Conservation (phyloP, 495 filamentous ascomycete species). For the Tricharina praecox region DNA sequence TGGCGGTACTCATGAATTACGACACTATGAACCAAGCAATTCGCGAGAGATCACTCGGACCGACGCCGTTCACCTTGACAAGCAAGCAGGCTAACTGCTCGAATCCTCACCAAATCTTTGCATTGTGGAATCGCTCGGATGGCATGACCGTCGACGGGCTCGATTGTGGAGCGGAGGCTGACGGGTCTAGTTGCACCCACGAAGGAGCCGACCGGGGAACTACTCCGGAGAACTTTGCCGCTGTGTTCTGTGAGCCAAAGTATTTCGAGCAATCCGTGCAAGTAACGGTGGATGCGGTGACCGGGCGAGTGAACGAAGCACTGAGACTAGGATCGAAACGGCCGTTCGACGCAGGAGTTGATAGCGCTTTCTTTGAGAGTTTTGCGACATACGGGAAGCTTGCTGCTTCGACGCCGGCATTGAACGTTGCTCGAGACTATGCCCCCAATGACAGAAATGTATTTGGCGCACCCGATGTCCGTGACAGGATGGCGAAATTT, state of each 20-base stretch:
- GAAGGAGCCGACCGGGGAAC: no score
- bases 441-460: background rate
- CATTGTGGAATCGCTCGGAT: conserved; percentile 3
- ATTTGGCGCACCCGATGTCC: background rate
- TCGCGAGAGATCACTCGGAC: no score
- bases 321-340: background rate
- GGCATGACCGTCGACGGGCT: no score
- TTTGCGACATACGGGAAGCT: background rate
- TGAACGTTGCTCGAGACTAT: background rate
- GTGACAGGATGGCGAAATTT: background rate
- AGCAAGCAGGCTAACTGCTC: conserved; percentile 6
- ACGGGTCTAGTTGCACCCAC: no score
- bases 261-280: conserved; percentile 29
- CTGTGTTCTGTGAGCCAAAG: conserved; percentile 28
- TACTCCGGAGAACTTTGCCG: conserved; percentile 20
- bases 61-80: no score
- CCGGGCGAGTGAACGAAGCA: background rate
- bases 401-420: background rate
- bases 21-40: no score
- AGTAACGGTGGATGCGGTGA: conserved; percentile 18
- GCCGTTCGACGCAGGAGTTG: background rate
- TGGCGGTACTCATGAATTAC: no score
- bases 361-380: conserved; percentile 5
- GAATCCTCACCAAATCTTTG: conserved; percentile 3
- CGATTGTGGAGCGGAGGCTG: no score